Conservation (phyloP, 2,329 filamentous ascomycete species). For the Raffaelea deltoideospora region DNA sequence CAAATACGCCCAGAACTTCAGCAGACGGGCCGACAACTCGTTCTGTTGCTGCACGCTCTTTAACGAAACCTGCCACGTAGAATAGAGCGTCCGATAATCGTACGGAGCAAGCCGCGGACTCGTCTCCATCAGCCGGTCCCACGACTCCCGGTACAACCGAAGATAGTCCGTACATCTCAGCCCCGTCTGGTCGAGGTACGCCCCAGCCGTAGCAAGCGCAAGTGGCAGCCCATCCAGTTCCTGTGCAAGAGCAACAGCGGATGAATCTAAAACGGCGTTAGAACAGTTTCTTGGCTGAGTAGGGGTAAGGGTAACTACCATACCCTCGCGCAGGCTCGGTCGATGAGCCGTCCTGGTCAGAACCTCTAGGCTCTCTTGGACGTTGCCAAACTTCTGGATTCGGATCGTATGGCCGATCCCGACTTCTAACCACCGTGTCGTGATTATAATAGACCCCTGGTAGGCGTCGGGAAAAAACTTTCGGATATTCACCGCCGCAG, state of each 20-base stretch:
- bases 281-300: not conserved
- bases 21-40: constrained; percentile 15
- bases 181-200: constrained; percentile 23
- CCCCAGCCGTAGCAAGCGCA: constrained; percentile 27
- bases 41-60: constrained; percentile 18
- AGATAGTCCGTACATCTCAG: constrained; percentile 21
- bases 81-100: constrained; percentile 18
- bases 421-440: not conserved
- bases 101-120: constrained; percentile 16
- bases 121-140: constrained; percentile 17
- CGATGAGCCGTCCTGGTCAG: constrained; percentile 15
- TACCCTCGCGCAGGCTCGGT: constrained; percentile 13
- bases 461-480: not conserved
- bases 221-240: constrained; percentile 28
- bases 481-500: not conserved
- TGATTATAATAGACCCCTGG: not conserved
- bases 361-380: constrained; percentile 16
- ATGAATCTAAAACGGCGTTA: constrained; percentile 12
- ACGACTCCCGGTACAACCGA: constrained; percentile 21
- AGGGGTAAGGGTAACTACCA: not conserved
- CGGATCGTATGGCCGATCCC: not conserved
- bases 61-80: constrained; percentile 24
- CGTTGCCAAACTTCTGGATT: not conserved
- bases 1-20: constrained; percentile 27
- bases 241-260: constrained; percentile 15